Conservation (phyloP, 192 early-diverging fungal species). For the Umbelopsis sp. region DNA sequence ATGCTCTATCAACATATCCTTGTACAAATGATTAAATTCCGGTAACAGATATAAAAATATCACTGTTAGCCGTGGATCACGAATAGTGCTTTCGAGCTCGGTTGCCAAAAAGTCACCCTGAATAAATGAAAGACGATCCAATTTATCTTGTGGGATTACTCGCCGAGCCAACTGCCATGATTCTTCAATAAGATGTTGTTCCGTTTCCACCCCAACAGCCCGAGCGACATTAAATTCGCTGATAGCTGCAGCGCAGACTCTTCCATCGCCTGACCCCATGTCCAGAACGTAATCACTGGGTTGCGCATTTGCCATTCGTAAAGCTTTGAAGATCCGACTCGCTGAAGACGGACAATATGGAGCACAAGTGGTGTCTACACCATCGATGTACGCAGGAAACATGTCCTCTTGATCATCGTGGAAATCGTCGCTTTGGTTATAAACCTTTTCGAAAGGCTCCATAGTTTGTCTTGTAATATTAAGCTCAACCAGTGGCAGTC, state of each 20-base stretch:
- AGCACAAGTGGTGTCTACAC: conserved; percentile 54
- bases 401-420: conserved; percentile 27
- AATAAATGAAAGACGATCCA: conserved; percentile 37
- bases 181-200: conserved; percentile 45
- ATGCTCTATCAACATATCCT: conserved; percentile 46
- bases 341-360: conserved; percentile 63
- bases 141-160: conserved; percentile 24
- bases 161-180: conserved; percentile 41
- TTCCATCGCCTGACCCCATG: conserved; percentile 65
- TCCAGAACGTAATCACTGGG: conserved; percentile 50
- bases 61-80: conserved; percentile 44
- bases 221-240: conserved; percentile 39
- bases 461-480: not conserved
- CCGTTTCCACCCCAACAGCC: conserved; percentile 59
- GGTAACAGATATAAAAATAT: conserved; percentile 56
- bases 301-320: conserved; percentile 48
- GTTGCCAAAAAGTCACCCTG: conserved; percentile 45
- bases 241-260: conserved; percentile 56
- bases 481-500: too few relatives aligned
- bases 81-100: conserved; percentile 29
- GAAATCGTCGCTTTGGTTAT: conserved; percentile 14
- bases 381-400: conserved; percentile 58
- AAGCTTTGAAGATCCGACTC: conserved; percentile 47
- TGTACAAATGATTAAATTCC: conserved; percentile 48
- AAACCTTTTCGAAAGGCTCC: conserved; percentile 8